Base-by-base conservation (phyloP, 2,329 filamentous ascomycete genomes). In the Ophiobolus disseminans region DNA sequence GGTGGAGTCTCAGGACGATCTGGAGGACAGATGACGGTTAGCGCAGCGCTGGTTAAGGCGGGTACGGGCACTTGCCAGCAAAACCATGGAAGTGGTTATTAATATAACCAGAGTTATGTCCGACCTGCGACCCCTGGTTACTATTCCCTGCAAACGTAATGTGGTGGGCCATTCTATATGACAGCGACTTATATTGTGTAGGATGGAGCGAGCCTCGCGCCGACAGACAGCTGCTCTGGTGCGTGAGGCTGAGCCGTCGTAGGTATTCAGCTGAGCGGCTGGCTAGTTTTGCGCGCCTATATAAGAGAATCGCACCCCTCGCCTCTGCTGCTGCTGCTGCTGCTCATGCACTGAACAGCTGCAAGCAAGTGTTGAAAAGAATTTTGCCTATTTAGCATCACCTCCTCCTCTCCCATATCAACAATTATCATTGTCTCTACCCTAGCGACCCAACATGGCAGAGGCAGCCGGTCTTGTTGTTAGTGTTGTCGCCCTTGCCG, bases 391-490 rank as follows among this genome's bases (percentile, higher is more conserved):
- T 26, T 26, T 26, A 26, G 23, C 11, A 26, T 26, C 11, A 11
- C 23, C 23, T 26, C 11, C 23, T 31, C 28, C 10, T 14, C 30
- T 32, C 3, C 30, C 3, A 7, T 32, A 3, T 14, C 30, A 14
- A 26, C 23, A n/a, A n/a, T n/a, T 11, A 26, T 26, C 4, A 14
- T 32, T 32, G 30, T 14, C 30, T 14, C 4, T 14, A 14, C 30
- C 7, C 30, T 14, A 32, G 30, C n/a, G 30, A 5, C 11, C n/a
- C 30, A 14, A 32, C 6, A 55, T 57, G 52, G 49, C 50, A 40
- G 61, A 63, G 35, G 28, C 47, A 20, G 54, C 43, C 5, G 48
- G 61, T 14, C 55, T 64, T 47, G 47, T 42, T 32, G 34, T 60
- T 25, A 46, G 60, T 16, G 48, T 57, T 13, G 46, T 62, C n/a